Conservation (phyloP, 148 eudicot genomes). For the Vaccinium corymbosum region DNA sequence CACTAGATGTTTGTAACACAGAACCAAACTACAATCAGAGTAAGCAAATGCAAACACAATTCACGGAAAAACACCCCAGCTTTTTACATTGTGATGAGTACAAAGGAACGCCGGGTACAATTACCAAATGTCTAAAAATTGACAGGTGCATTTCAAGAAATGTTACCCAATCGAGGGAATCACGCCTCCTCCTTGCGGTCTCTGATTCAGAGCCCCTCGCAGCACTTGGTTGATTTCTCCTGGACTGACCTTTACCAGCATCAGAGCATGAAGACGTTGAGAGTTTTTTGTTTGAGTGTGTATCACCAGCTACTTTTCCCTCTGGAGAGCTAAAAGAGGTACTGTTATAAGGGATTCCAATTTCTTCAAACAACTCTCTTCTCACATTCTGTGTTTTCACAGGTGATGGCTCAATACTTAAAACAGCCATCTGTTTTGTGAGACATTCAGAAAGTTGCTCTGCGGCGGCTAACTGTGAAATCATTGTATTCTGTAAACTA, state of each 20-base stretch:
- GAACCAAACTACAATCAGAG: not conserved
- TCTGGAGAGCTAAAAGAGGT: conserved; percentile 46
- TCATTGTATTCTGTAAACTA: conserved; percentile 63
- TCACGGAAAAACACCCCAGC: not conserved
- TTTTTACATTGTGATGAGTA: not conserved
- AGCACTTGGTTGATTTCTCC: conserved; percentile 42
- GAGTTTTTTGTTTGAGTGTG: conserved; percentile 34
- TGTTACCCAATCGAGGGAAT: conserved; percentile 78
- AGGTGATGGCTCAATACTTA: conserved; percentile 55
- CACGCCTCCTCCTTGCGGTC: conserved; percentile 75
- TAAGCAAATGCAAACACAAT: conserved; percentile 5
- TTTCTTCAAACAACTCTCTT: conserved; percentile 73
- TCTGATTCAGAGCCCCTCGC: conserved; percentile 53
- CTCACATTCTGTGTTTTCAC: conserved; percentile 43
- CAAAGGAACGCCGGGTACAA: not conserved
- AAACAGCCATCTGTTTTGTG: conserved; percentile 69
- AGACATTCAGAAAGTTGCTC: conserved; percentile 80
- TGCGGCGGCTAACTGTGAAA: conserved; percentile 79
- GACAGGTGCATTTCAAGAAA: not conserved
- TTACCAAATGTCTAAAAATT: not conserved
- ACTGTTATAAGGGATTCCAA: conserved; percentile 64
- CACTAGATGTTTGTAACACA: not conserved
- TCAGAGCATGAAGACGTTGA: conserved; percentile 29
- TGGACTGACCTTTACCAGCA: conserved; percentile 36
- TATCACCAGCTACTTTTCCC: conserved; percentile 23